A percentile compares a stretch with the other conserved stretches of the same genome.
Evolutionary conservation across 2,329 filamentous ascomycete genomes (phyloP).

Genomic region (Stagonosporopsis tanaceti): DNA sequence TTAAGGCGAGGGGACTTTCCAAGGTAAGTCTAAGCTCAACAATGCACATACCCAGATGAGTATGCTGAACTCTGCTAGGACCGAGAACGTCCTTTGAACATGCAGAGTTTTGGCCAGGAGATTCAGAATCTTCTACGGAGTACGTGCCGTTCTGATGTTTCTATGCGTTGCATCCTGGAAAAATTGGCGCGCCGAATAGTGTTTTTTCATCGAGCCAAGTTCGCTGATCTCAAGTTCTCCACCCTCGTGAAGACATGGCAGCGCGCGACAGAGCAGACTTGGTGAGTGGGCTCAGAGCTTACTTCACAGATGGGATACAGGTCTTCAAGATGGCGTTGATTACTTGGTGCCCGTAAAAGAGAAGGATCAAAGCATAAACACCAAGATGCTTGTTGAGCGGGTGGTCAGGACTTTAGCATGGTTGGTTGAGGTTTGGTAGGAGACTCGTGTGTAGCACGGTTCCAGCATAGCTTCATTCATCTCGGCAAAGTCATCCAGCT

Average conservation of each 20-base stretch:
- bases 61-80: neutral
- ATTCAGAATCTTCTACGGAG: neutral
- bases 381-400: too few relatives aligned
- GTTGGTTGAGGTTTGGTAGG: too few relatives aligned
- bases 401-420: too few relatives aligned
- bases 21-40: neutral
- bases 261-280: constrained; percentile 24
- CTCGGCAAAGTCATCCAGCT: too few relatives aligned
- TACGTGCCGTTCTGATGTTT: neutral
- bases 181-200: constrained; percentile 20
- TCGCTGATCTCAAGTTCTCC: constrained; percentile 26
- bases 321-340: too few relatives aligned
- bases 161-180: constrained; percentile 21
- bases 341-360: too few relatives aligned
- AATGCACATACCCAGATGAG: neutral
- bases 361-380: too few relatives aligned
- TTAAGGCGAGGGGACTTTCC: neutral
- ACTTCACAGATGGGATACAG: neutral
- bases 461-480: too few relatives aligned
- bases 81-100: neutral
- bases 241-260: constrained; percentile 29
- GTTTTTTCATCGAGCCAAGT: constrained; percentile 22
- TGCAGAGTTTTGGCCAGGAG: neutral
- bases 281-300: constrained; percentile 5
- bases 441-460: too few relatives aligned